Evolutionary conservation across 2,329 filamentous ascomycete genomes (phyloP), one percentile per base, ranked within the genome.

Genomic region (Xylariales sp.): DNA sequence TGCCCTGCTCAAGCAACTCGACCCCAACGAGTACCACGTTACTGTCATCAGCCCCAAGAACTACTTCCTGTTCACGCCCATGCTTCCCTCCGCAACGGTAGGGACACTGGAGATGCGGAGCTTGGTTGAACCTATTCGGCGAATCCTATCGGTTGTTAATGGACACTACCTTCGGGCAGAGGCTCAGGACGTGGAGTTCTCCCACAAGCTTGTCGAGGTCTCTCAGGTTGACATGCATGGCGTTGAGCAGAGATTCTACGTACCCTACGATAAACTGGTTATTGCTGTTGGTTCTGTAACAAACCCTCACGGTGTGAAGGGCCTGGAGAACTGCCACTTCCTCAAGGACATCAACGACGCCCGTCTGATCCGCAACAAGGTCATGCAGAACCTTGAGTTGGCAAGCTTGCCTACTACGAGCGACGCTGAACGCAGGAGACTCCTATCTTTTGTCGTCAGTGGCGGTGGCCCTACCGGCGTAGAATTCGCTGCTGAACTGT

Each of bases 51-150:
- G 89, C 11, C 91, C 93, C 0, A 85, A 85, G 24, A 97, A 97
- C 55, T 95, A 97, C 66, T 98, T 98, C 66, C 68, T 98, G 21
- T 98, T 98, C 62, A 98, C 93, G 2, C 93, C 93, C 1, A 97
- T 98, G 90, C 72, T 98, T 29, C 93, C 93, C 2, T 95, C 89
- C 23, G 94, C 93, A 6, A 98, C 94, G 0, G 93, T 98, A 5
- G 94, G 94, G 11, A 98, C 93, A 0, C 70, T 98, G 21, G 91
- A 95, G 56, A 69, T 97, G 53, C 76, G 91, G 47, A 95, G 89
- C 34, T 70, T 98, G 41, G 88, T 96, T 28, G 93, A 98, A 62
- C 93, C 93, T 0, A 87, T 98, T 44, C 80, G 93, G 44, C 79
- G 87, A 33, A 93, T 98, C 49, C 70, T 97, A 15, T 68, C 76